Percentiles rank a stretch among this genome's conserved stretches.
Conservation (phyloP, 371 early-diverging fungal genomes). For the Rhizomucor miehei region DNA sequence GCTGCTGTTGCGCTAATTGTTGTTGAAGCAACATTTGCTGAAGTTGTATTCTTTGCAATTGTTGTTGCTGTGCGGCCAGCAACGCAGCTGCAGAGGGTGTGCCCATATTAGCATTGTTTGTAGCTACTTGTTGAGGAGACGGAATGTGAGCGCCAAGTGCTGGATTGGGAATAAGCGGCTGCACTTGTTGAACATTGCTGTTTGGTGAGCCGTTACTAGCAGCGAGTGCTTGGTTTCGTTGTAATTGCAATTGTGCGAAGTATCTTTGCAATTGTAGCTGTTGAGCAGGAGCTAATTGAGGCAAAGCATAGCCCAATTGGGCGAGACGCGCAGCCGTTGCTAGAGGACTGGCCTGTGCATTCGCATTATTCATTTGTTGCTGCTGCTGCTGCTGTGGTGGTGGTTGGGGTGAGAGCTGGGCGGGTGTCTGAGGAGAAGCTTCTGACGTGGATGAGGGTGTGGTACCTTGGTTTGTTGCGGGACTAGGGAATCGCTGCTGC, state of each 20-base stretch:
- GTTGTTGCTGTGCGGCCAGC: slow-evolving; percentile 6
- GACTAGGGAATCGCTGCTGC: slow-evolving; percentile 6
- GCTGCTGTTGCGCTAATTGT: slow-evolving; percentile 9
- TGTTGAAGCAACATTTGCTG: slow-evolving; percentile 10
- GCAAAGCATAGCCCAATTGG: slow-evolving; percentile 17
- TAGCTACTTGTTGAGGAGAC: background rate
- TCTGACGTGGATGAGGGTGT: too few species aligned
- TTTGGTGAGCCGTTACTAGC: slow-evolving; percentile 3
- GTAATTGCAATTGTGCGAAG: slow-evolving; percentile 28
- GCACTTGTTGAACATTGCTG: background rate
- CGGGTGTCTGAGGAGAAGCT: slow-evolving; percentile 3
- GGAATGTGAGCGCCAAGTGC: background rate
- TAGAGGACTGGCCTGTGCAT: slow-evolving; percentile 5
- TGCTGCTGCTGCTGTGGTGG: slow-evolving; percentile 23
- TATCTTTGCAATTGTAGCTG: slow-evolving; percentile 10
- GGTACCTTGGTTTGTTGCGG: too few species aligned
- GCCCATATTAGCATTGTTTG: background rate
- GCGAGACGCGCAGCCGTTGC: slow-evolving; percentile 14
- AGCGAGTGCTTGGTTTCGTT: slow-evolving; percentile 6
- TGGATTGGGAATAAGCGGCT: slow-evolving; percentile 1
- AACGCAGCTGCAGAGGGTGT: slow-evolving; percentile 3
- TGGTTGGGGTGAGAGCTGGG: slow-evolving; percentile 8
- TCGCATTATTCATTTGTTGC: background rate
- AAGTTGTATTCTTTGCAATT: slow-evolving; percentile 15
- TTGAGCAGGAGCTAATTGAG: slow-evolving; percentile 7